Conservation (phyloP, 1,284 basidiomycete species). For the Leccinum fuscescens region DNA sequence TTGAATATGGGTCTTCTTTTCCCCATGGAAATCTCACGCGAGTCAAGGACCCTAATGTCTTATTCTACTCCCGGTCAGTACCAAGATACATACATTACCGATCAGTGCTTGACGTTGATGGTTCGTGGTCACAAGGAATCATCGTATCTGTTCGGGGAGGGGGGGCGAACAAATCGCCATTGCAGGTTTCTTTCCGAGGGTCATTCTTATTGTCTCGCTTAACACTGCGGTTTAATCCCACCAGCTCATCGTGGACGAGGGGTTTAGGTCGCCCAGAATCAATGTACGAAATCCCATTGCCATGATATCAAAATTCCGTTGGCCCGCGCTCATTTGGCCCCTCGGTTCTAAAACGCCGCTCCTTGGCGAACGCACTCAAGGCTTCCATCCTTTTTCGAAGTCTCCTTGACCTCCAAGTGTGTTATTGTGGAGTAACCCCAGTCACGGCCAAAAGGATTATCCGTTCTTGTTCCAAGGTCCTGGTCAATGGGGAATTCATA, state of each 20-base stretch:
- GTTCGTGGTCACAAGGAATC: conserved; percentile 1
- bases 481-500: not conserved
- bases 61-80: not conserved
- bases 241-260: not conserved
- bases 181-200: not conserved
- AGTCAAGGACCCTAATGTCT: not conserved
- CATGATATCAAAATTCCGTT: not conserved
- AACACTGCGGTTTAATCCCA: conserved; percentile 1
- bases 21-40: conserved; percentile 9
- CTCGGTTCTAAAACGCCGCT: conserved; percentile 4
- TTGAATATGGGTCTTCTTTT: conserved; percentile 1
- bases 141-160: not conserved
- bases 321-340: not conserved
- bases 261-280: not conserved
- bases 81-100: not conserved
- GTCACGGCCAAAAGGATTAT: not conserved
- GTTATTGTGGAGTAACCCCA: not conserved
- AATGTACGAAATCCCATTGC: not conserved
- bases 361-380: not conserved
- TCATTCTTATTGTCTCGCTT: conserved; percentile 1
- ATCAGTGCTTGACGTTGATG: not conserved
- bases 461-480: not conserved
- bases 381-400: not conserved
- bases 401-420: not conserved
- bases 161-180: not conserved